phyloP scores from a whole-genome alignment of 177 flowering plant genomes.

The Vitis hybrid region DNA sequence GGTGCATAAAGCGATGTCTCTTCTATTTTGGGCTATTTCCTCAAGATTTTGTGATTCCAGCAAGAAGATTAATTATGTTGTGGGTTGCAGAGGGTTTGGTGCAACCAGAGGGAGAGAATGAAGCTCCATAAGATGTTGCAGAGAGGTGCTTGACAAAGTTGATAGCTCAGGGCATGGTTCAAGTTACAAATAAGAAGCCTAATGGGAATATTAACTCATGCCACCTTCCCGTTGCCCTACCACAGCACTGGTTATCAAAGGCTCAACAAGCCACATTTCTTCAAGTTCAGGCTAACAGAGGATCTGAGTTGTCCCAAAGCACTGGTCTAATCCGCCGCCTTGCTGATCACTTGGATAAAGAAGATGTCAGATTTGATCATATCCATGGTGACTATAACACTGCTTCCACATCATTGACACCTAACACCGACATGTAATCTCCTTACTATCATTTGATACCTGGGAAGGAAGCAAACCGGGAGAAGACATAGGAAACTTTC shows the following conservation, averaged over 20 bases:
- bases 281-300: too few relatives aligned
- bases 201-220: not conserved
- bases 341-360: too few relatives aligned
- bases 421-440: too few relatives aligned
- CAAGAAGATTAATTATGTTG: not conserved
- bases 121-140: not conserved
- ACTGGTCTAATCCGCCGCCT: too few relatives aligned
- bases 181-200: not conserved
- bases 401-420: too few relatives aligned
- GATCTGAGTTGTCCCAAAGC: too few relatives aligned
- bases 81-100: conserved; percentile 4
- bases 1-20: not conserved
- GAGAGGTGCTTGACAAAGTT: not conserved
- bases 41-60: not conserved
- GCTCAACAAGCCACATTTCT: too few relatives aligned
- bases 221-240: not conserved
- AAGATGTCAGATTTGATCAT: too few relatives aligned
- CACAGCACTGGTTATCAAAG: too few relatives aligned
- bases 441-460: too few relatives aligned
- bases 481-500: conserved; percentile 7
- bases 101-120: not conserved
- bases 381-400: too few relatives aligned
- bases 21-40: conserved; percentile 1
- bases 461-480: conserved; percentile 10
- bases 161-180: not conserved